Conservation (phyloP, 495 filamentous ascomycete genomes). For the Rostrohypoxylon terebratum region DNA sequence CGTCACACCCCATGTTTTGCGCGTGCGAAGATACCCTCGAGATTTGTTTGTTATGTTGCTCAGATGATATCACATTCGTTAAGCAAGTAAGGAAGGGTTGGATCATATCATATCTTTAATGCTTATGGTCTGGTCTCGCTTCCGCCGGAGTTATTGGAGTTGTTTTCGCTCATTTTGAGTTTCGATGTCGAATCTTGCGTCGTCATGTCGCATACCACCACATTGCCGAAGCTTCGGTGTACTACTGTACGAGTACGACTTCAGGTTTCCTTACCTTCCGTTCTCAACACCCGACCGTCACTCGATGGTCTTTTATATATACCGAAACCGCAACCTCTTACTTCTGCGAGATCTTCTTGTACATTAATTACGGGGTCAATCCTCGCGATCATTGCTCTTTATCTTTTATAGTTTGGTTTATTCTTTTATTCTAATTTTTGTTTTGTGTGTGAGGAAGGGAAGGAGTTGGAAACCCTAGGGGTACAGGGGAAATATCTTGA, state of each 20-base stretch:
- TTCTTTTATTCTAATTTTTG: neutral
- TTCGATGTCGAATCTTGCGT: neutral
- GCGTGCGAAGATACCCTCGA: slow-evolving; percentile 37
- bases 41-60: slow-evolving; percentile 23
- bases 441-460: slow-evolving; percentile 8
- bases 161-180: neutral
- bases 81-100: slow-evolving; percentile 14
- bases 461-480: slow-evolving; percentile 29
- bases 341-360: slow-evolving; percentile 37
- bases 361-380: slow-evolving; percentile 35
- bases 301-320: slow-evolving; percentile 33
- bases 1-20: slow-evolving; percentile 7
- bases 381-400: slow-evolving; percentile 27
- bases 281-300: slow-evolving; percentile 11
- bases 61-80: slow-evolving; percentile 23
- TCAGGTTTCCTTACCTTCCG: slow-evolving; percentile 30
- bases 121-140: neutral
- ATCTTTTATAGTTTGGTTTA: neutral
- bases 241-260: slow-evolving; percentile 32
- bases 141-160: slow-evolving; percentile 34
- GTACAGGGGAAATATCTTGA: slow-evolving; percentile 2
- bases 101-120: neutral
- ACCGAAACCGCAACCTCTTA: slow-evolving; percentile 22
- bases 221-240: slow-evolving; percentile 40
- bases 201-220: neutral